Evolutionary conservation across 1,284 basidiomycete species (phyloP).

Genomic region (Coriolopsis trogii): DNA sequence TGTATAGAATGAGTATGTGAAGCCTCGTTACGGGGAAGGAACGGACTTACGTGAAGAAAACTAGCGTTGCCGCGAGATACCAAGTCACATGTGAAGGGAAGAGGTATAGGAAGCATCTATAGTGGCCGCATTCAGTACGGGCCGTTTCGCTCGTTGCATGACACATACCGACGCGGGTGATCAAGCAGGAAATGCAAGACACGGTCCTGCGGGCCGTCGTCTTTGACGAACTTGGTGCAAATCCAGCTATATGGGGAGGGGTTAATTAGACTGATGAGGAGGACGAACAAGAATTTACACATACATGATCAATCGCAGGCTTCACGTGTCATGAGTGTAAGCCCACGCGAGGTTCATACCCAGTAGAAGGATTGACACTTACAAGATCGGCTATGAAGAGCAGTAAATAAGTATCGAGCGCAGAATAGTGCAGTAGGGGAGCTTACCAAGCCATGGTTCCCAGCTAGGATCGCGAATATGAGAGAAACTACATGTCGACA

Average conservation of each 20-base stretch:
- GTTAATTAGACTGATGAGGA: not conserved
- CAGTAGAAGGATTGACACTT: constrained; percentile 9
- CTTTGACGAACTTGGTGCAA: constrained; percentile 48
- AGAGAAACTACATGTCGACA: constrained; percentile 40
- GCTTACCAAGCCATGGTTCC: constrained; percentile 56
- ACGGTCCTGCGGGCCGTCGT: constrained; percentile 52
- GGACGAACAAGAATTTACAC: not conserved
- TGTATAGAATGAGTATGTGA: too few species aligned
- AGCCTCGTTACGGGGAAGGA: too few species aligned
- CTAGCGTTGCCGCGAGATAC: constrained; percentile 63
- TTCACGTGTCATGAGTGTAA: constrained; percentile 3
- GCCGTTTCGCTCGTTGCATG: not conserved
- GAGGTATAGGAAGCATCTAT: constrained; percentile 80
- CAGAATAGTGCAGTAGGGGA: not conserved
- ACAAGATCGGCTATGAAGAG: constrained; percentile 41
- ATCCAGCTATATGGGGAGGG: constrained; percentile 48
- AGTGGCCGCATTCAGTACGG: not conserved
- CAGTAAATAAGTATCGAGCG: not conserved
- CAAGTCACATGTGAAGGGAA: constrained; percentile 86
- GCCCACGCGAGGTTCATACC: not conserved
- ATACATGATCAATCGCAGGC: constrained; percentile 28
- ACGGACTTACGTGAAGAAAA: constrained; percentile 49
- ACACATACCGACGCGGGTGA: constrained; percentile 67
- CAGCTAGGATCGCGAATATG: constrained; percentile 53
- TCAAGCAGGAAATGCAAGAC: constrained; percentile 80